Base-by-base conservation (phyloP, 2,329 filamentous ascomycete genomes). In the Aureobasidium namibiae region DNA sequence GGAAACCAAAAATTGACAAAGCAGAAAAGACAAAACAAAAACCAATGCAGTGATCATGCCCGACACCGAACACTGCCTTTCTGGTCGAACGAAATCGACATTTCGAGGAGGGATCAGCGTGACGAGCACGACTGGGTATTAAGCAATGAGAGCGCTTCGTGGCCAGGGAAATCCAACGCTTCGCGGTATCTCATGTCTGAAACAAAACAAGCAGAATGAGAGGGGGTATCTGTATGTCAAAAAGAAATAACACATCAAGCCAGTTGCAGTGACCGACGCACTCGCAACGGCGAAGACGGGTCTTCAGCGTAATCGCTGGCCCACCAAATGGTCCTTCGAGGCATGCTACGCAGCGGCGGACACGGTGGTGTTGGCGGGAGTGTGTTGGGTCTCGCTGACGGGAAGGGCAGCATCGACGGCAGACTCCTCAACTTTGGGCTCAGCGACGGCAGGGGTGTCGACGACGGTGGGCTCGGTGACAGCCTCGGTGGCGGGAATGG, bases 331-430 rank as follows among this genome's bases (percentile, higher is more conserved):
- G n/a, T 56, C 24, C 49, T 58, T 46, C 44, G 42, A 33, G 36
- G 62, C 50, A 61, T 34, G 58, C 64, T 69, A 72, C 63, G 69
- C 69, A 60, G 65, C 67, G 60, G 70, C 69, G 54, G 68, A 63
- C 53, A 71, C 69, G 50, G 65, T 60, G 11, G 68, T 65, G 45
- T 67, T 66, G 57, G 61, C 57, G 16, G 41, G 31, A 38, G 57
- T 36, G 36, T 33, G 38, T 39, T 59, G 31, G 36, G 63, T 61
- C 65, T 69, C 64, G 49, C 66, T 63, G 54, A 67, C 66, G 44
- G 66, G 65, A 23, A 63, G 61, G 64, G 69, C 67, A 31, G 66
- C 64, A 16, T 61, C 58, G 16, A 66, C 67, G 29, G 66, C 65
- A 41, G 61, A 50, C 56, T 58, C 60, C 39, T 64, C 63, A 41